Conservation (phyloP, 345 rosid genomes). For the Draba incana region DNA sequence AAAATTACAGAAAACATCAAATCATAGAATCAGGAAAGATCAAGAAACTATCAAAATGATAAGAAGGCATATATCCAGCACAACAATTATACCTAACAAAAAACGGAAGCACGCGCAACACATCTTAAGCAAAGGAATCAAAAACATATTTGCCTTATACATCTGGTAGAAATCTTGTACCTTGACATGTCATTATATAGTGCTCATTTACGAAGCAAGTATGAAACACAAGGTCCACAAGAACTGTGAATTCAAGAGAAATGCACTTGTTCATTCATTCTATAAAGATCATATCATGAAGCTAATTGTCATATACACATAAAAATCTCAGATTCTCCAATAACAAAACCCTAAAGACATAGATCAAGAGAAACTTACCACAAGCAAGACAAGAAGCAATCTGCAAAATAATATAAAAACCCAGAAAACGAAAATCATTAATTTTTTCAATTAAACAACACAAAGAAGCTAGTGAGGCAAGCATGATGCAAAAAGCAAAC, state of each 20-base stretch:
- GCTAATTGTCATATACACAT: background rate
- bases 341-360: background rate
- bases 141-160: too few relatives aligned
- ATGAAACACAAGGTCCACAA: conserved; percentile 73
- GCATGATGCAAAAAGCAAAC: conserved; percentile 85
- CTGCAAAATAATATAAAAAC: too few relatives aligned
- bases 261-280: too few relatives aligned
- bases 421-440: too few relatives aligned
- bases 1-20: conserved; percentile 6
- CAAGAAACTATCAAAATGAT: background rate
- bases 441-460: too few relatives aligned
- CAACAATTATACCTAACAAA: conserved; percentile 82
- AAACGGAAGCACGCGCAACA: conserved; percentile 20
- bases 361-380: conserved; percentile 67
- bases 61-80: conserved; percentile 94
- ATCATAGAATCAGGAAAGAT: background rate
- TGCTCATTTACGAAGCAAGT: conserved; percentile 92
- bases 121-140: background rate
- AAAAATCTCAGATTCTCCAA: background rate
- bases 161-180: conserved; percentile 38
- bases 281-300: too few relatives aligned
- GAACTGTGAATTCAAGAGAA: too few relatives aligned
- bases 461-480: too few relatives aligned
- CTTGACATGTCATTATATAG: conserved; percentile 97
- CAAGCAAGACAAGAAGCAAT: conserved; percentile 74